A percentile compares a stretch with the other conserved stretches of the same genome.
Evolutionary conservation across 2,329 filamentous ascomycete species (phyloP).

Genomic region (Colletotrichum plurivorum): DNA sequence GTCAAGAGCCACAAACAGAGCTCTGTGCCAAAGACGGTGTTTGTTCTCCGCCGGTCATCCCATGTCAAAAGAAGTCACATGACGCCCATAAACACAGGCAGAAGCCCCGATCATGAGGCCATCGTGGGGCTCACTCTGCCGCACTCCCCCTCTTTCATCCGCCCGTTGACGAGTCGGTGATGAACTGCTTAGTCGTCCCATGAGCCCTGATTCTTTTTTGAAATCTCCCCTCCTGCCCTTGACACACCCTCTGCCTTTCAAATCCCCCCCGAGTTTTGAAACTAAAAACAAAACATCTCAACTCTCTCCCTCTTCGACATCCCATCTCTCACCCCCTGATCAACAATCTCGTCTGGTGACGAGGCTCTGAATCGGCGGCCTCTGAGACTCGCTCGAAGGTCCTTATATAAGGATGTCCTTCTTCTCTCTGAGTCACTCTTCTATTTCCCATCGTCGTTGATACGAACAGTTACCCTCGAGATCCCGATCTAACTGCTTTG

Average conservation of each 20-base stretch:
- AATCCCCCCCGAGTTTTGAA: no score
- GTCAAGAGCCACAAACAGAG: neutral
- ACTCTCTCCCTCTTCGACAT: neutral
- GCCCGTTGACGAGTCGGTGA: neutral
- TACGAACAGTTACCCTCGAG: no score
- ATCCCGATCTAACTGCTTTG: no score
- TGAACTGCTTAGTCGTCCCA: conserved; percentile 7
- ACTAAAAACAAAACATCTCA: no score
- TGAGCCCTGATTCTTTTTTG: neutral
- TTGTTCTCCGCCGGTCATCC: neutral
- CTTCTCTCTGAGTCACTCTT: no score
- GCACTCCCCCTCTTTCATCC: neutral
- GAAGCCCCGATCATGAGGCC: neutral
- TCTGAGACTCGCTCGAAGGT: neutral
- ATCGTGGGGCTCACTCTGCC: conserved; percentile 5
- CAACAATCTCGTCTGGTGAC: neutral
- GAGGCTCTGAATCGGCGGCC: neutral
- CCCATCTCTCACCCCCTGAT: neutral
- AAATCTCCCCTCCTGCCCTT: no score
- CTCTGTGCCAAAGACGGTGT: no score
- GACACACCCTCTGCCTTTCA: no score
- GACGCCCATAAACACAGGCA: neutral
- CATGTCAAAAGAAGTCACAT: conserved; percentile 18
- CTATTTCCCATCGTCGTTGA: no score
- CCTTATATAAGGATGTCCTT: no score